Conservation (phyloP, 768 basidiomycete genomes). For the Podaxis sp. region DNA sequence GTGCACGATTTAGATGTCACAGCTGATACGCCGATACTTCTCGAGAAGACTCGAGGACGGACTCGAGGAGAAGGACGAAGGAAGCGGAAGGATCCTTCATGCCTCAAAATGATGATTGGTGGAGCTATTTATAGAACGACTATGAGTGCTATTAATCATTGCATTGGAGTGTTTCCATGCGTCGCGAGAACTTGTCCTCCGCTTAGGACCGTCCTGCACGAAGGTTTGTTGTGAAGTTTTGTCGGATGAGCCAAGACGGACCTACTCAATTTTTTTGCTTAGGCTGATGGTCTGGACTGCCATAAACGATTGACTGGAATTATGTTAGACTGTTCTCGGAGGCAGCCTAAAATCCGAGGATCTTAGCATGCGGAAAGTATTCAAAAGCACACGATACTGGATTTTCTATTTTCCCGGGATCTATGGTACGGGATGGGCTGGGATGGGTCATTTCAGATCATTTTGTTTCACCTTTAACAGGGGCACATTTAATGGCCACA, state of each 20-base stretch:
- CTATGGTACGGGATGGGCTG: no score
- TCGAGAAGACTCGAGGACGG: neutral
- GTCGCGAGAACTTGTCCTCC: neutral
- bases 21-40: neutral
- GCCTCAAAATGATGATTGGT: neutral
- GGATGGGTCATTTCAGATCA: neutral
- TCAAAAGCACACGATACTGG: neutral
- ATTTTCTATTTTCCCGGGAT: neutral
- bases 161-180: neutral
- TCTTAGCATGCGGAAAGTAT: neutral
- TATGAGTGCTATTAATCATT: neutral
- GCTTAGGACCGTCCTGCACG: no score
- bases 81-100: neutral
- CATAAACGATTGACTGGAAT: neutral
- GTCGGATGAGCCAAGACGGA: neutral
- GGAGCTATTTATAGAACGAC: neutral
- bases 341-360: neutral
- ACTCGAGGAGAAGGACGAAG: neutral
- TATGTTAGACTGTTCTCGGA: neutral
- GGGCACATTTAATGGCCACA: neutral
- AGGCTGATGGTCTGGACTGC: neutral
- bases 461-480: neutral
- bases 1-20: neutral
- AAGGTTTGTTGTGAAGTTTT: neutral
- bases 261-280: neutral